These are phyloP conservation scores for Mycena vitilis DNA, from an alignment of 768 basidiomycete species.

Conservation along the genomic window DNA sequence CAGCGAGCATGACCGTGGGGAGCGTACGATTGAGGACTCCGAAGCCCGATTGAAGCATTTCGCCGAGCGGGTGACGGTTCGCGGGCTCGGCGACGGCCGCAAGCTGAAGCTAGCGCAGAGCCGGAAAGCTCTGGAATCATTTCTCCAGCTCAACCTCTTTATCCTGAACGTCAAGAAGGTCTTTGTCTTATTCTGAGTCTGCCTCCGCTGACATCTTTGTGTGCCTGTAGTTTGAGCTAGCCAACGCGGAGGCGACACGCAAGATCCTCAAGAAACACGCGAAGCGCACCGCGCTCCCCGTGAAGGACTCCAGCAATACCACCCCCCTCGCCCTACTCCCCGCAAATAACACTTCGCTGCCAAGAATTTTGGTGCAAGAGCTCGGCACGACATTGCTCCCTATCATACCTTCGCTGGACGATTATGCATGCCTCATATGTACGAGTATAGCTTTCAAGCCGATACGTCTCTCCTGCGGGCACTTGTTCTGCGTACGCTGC, in stretches of 20 bases:
- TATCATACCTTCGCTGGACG: slow-evolving; percentile 81
- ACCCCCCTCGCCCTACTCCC: slow-evolving; percentile 49
- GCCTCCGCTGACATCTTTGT: not conserved
- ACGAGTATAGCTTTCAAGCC: slow-evolving; percentile 94
- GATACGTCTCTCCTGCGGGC: slow-evolving; percentile 82
- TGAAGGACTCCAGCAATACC: slow-evolving; percentile 30
- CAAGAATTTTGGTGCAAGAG: slow-evolving; percentile 80
- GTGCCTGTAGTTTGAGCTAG: slow-evolving; percentile 73
- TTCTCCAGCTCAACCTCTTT: slow-evolving; percentile 80
- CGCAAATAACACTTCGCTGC: slow-evolving; percentile 52
- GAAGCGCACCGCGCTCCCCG: slow-evolving; percentile 85
- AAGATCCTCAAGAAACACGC: slow-evolving; percentile 96
- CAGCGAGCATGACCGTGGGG: slow-evolving; percentile 72
- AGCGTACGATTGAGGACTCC: slow-evolving; percentile 75
- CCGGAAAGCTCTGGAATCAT: slow-evolving; percentile 70
- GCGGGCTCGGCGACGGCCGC: slow-evolving; percentile 64
- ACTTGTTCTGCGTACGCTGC: slow-evolving; percentile 83
- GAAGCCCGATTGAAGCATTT: slow-evolving; percentile 76
- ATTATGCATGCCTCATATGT: slow-evolving; percentile 91
- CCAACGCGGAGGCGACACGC: slow-evolving; percentile 89
- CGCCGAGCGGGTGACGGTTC: slow-evolving; percentile 64
- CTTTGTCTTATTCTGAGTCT: slow-evolving; percentile 15
- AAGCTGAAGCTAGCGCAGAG: slow-evolving; percentile 70
- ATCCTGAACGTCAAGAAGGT: slow-evolving; percentile 86
- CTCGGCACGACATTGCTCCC: slow-evolving; percentile 87